These are phyloP conservation scores for Malania oleifera DNA, from an alignment of 164 flowering plant species.

Conservation along the genomic window DNA sequence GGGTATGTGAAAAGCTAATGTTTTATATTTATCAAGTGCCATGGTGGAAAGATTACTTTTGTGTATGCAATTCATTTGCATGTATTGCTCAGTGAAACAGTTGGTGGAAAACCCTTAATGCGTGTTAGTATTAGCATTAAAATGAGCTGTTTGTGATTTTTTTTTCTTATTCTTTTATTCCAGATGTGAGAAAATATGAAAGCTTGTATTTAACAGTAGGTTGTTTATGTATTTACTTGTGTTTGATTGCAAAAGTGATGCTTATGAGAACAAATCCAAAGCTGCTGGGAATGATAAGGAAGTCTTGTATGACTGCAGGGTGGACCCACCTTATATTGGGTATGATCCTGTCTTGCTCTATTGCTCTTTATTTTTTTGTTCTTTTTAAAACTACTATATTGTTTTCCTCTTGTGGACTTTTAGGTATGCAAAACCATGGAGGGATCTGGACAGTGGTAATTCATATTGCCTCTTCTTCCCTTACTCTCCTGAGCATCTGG, in stretches of 20 bases:
- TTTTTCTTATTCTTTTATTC: not conserved
- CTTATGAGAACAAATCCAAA: slow-evolving; percentile 17
- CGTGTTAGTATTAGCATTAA: not conserved
- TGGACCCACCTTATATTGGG: slow-evolving; percentile 80
- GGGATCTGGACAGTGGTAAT: slow-evolving; percentile 49
- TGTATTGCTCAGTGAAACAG: no score
- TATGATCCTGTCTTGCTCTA: slow-evolving; percentile 25
- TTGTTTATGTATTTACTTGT: slow-evolving; percentile 1
- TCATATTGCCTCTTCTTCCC: slow-evolving; percentile 80
- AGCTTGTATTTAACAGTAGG: not conserved
- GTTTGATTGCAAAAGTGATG: slow-evolving; percentile 21
- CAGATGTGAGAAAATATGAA: not conserved
- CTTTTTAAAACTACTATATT: not conserved
- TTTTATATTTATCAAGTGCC: no score
- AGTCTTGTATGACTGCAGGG: slow-evolving; percentile 49
- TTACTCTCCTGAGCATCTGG: slow-evolving; percentile 74
- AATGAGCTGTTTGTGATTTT: not conserved
- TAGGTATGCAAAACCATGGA: slow-evolving; percentile 75
- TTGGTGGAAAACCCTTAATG: no score
- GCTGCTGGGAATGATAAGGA: slow-evolving; percentile 22
- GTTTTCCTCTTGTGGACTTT: slow-evolving; percentile 12
- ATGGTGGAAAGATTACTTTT: no score
- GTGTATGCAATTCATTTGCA: no score
- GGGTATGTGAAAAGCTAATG: no score
- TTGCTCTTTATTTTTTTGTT: not conserved